These are phyloP conservation scores for Xylariales sp. DNA, from an alignment of 2,329 filamentous ascomycete genomes.

Conservation along the genomic window DNA sequence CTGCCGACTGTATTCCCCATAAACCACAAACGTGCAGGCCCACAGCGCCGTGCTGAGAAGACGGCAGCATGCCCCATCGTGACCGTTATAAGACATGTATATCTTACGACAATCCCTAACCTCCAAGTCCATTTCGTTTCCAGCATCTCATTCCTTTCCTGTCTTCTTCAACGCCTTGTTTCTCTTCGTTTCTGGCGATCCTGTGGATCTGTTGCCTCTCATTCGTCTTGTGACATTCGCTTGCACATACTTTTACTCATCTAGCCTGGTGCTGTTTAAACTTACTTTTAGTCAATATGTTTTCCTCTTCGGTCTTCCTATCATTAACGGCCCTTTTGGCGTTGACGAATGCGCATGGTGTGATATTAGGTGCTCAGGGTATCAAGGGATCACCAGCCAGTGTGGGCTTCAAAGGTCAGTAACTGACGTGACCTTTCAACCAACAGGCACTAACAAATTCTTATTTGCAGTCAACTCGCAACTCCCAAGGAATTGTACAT, in stretches of 20 bases:
- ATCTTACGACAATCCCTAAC: slow-evolving; percentile 36
- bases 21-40: slow-evolving; percentile 23
- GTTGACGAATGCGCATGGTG: slow-evolving; percentile 57
- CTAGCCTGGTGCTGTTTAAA: slow-evolving; percentile 50
- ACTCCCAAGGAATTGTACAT: slow-evolving; percentile 72
- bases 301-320: slow-evolving; percentile 51
- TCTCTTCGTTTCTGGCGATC: slow-evolving; percentile 45
- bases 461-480: slow-evolving; percentile 38
- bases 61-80: slow-evolving; percentile 29
- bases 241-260: slow-evolving; percentile 44
- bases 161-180: slow-evolving; percentile 32
- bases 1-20: slow-evolving; percentile 21
- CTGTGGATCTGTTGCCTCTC: slow-evolving; percentile 47
- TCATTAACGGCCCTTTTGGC: slow-evolving; percentile 52
- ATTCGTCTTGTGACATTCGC: slow-evolving; percentile 38
- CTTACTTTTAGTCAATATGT: slow-evolving; percentile 51
- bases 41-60: slow-evolving; percentile 15
- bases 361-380: slow-evolving; percentile 61
- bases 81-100: slow-evolving; percentile 41
- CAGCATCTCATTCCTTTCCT: slow-evolving; percentile 4
- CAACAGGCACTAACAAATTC: slow-evolving; percentile 9
- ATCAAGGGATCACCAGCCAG: slow-evolving; percentile 58
- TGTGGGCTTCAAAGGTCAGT: slow-evolving; percentile 61
- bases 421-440: slow-evolving; percentile 18
- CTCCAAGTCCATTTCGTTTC: slow-evolving; percentile 43